These are phyloP conservation scores for Nephelium lappaceum DNA, from an alignment of 345 rosid species.

Conservation along the genomic window DNA sequence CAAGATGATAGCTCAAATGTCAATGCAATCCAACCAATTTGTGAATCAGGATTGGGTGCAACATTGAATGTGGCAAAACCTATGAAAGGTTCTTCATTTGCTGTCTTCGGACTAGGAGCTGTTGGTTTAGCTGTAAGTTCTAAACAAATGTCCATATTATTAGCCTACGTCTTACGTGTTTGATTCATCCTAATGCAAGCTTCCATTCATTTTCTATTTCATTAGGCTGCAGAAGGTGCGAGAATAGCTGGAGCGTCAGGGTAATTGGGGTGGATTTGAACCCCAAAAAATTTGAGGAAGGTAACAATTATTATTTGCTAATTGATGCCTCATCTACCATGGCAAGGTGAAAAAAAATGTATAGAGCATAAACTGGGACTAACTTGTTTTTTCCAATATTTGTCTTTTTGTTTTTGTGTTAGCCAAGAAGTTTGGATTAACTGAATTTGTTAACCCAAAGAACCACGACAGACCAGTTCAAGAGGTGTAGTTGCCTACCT, in stretches of 20 bases:
- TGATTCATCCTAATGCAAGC: too few relatives aligned
- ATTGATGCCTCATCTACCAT: neutral
- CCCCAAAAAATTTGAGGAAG: conserved; percentile 35
- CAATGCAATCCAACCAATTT: too few relatives aligned
- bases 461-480: conserved; percentile 42
- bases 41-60: conserved; percentile 40
- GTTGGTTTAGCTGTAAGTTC: conserved; percentile 45
- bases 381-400: too few relatives aligned
- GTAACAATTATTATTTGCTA: conserved; percentile 11
- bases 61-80: conserved; percentile 52
- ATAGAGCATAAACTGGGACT: too few relatives aligned
- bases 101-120: conserved; percentile 51
- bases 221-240: conserved; percentile 49
- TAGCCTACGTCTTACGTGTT: too few relatives aligned
- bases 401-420: neutral
- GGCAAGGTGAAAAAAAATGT: neutral
- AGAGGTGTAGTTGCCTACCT: conserved; percentile 23
- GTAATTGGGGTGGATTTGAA: conserved; percentile 47
- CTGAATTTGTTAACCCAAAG: conserved; percentile 42
- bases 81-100: conserved; percentile 30
- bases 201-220: neutral
- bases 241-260: conserved; percentile 47
- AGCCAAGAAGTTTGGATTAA: conserved; percentile 49
- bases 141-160: neutral
- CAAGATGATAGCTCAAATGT: neutral